Conservation (phyloP, 495 filamentous ascomycete genomes). For the Sordaria brevicollis region DNA sequence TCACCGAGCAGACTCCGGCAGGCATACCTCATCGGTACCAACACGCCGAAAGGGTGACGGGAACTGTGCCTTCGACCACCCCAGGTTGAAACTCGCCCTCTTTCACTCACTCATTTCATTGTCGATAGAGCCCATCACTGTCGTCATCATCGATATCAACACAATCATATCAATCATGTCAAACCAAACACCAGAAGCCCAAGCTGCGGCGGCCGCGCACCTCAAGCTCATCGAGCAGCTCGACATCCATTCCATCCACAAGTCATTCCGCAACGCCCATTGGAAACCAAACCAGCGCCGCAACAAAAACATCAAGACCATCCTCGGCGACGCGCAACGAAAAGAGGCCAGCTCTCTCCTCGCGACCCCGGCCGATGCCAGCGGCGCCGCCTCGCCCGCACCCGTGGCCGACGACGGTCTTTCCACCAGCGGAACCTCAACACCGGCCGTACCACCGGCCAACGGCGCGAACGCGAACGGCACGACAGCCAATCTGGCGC, state of each 20-base stretch:
- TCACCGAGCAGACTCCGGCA: not conserved
- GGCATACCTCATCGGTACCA: not conserved
- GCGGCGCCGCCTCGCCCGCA: conserved; percentile 65
- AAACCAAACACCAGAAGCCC: conserved; percentile 18
- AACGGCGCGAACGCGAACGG: conserved; percentile 7
- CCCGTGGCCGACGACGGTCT: conserved; percentile 35
- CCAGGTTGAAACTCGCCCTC: not conserved
- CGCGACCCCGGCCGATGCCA: conserved; percentile 68
- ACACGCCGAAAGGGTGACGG: not conserved
- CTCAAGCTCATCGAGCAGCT: conserved; percentile 66
- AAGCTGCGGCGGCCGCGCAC: conserved; percentile 38
- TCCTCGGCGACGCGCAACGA: conserved; percentile 78
- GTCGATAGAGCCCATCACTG: not conserved
- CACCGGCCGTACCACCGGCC: conserved; percentile 41
- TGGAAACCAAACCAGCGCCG: conserved; percentile 91
- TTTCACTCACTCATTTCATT: not conserved
- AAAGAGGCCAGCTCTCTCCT: conserved; percentile 62
- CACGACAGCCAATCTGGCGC: conserved; percentile 54
- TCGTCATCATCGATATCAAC: not conserved
- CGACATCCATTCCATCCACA: conserved; percentile 71
- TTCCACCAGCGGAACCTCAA: conserved; percentile 46
- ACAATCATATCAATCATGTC: conserved; percentile 17
- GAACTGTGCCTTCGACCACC: not conserved
- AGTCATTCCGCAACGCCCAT: conserved; percentile 75
- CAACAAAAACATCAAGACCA: conserved; percentile 97